Conservation (phyloP, 2,329 filamentous ascomycete genomes). For the Drechslerella dactyloides region DNA sequence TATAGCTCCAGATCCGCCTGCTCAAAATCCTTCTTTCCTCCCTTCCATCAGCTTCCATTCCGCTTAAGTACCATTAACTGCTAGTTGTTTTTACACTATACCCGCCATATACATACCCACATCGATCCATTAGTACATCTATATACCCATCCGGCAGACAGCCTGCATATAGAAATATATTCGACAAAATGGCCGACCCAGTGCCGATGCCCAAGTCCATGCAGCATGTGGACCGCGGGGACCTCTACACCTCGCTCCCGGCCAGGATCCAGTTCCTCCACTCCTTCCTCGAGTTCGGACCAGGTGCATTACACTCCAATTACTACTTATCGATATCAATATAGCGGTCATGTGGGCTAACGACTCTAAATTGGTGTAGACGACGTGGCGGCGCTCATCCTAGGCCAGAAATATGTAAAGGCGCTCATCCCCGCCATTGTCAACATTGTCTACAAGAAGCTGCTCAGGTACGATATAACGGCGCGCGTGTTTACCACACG, state of each 20-base stretch:
- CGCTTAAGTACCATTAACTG: too few species aligned
- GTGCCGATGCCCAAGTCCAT: constrained; percentile 50
- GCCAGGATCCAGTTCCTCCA: constrained; percentile 74
- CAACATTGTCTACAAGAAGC: constrained; percentile 83
- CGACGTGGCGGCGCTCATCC: constrained; percentile 73
- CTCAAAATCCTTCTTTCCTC: not conserved
- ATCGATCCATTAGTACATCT: constrained; percentile 6
- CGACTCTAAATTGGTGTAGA: constrained; percentile 59
- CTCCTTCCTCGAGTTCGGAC: constrained; percentile 76
- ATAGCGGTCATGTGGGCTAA: constrained; percentile 16
- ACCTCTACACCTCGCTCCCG: constrained; percentile 74
- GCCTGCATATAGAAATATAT: constrained; percentile 10
- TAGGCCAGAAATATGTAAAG: constrained; percentile 77
- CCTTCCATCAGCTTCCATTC: too few species aligned
- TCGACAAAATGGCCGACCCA: constrained; percentile 31
- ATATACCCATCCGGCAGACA: constrained; percentile 9
- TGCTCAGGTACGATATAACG: constrained; percentile 81
- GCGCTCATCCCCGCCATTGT: constrained; percentile 82
- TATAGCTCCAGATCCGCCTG: not conserved
- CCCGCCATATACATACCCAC: too few species aligned
- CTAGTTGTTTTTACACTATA: not conserved
- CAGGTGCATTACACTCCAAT: constrained; percentile 62
- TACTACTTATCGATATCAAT: not conserved
- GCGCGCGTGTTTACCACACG: constrained; percentile 73
- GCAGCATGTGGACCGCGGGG: constrained; percentile 71